These are phyloP conservation scores for Lipomyces mesembrius DNA, from an alignment of 805 yeast species.

Conservation along the genomic window DNA sequence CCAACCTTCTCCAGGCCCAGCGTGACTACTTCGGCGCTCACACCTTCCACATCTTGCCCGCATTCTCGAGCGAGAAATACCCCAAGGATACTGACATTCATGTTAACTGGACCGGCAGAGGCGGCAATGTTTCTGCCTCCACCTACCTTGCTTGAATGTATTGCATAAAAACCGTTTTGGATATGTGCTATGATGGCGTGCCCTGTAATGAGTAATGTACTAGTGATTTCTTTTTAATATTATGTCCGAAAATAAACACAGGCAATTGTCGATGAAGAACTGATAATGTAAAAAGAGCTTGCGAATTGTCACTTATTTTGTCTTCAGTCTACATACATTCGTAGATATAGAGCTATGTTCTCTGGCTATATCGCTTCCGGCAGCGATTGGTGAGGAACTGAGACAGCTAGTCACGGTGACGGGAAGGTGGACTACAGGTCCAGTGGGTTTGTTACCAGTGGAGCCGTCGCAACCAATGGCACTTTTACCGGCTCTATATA, in stretches of 20 bases:
- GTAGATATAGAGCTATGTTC: background rate
- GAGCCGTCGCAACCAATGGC: too few relatives aligned
- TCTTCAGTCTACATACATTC: background rate
- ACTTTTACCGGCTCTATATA: too few relatives aligned
- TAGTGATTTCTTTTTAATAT: background rate
- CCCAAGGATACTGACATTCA: conserved; percentile 86
- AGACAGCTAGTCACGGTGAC: too few relatives aligned
- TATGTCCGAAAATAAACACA: background rate
- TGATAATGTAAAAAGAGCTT: background rate
- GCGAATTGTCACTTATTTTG: background rate
- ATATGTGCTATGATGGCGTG: background rate
- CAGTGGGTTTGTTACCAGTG: too few relatives aligned
- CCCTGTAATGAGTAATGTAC: background rate
- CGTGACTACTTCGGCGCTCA: conserved; percentile 99
- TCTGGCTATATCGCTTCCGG: background rate
- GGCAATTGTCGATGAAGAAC: background rate
- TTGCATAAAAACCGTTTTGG: background rate
- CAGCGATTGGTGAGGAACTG: background rate
- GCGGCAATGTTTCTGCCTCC: conserved; percentile 96
- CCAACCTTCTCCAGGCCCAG: conserved; percentile 98
- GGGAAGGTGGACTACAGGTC: too few relatives aligned
- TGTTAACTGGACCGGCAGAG: conserved; percentile 99
- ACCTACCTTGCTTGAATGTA: conserved; percentile 82
- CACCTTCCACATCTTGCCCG: conserved; percentile 95
- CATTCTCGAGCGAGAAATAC: conserved; percentile 72